These are phyloP conservation scores for Stentor coeruleus DNA, from an alignment of 73 alveolate species.

Conservation along the genomic window DNA sequence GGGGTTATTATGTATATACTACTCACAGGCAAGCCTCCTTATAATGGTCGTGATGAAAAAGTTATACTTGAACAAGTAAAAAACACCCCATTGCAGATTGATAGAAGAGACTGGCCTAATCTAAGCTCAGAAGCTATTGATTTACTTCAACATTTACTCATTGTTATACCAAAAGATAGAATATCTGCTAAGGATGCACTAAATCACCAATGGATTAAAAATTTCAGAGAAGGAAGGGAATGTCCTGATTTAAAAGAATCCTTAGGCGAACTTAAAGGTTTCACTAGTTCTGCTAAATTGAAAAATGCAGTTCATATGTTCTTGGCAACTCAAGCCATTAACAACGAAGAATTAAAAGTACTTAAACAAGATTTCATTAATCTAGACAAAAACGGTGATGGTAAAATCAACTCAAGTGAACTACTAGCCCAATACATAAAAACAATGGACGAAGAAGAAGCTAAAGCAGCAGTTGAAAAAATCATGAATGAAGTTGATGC, in stretches of 20 bases:
- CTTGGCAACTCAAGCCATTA: neutral
- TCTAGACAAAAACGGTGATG: slow-evolving; percentile 7
- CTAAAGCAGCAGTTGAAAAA: neutral
- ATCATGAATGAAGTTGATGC: slow-evolving; percentile 1
- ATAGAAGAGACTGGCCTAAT: neutral
- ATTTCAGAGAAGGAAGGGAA: neutral
- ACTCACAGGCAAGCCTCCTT: slow-evolving; percentile 14
- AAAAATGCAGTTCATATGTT: neutral
- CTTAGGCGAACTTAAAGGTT: neutral
- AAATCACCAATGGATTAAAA: neutral
- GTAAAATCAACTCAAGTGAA: neutral
- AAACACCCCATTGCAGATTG: neutral
- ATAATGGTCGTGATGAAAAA: neutral
- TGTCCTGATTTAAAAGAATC: neutral
- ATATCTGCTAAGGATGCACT: slow-evolving; percentile 2
- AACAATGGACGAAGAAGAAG: neutral
- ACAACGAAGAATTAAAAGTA: neutral
- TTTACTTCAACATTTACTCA: neutral
- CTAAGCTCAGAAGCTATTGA: neutral
- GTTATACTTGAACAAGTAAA: neutral
- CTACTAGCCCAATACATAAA: neutral
- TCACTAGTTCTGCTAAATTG: neutral
- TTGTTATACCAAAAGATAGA: neutral
- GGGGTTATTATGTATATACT: slow-evolving; percentile 1
- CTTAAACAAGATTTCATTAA: neutral